These are phyloP conservation scores for Microbotryum violaceum DNA, from an alignment of 1,284 basidiomycete genomes.

Conservation along the genomic window DNA sequence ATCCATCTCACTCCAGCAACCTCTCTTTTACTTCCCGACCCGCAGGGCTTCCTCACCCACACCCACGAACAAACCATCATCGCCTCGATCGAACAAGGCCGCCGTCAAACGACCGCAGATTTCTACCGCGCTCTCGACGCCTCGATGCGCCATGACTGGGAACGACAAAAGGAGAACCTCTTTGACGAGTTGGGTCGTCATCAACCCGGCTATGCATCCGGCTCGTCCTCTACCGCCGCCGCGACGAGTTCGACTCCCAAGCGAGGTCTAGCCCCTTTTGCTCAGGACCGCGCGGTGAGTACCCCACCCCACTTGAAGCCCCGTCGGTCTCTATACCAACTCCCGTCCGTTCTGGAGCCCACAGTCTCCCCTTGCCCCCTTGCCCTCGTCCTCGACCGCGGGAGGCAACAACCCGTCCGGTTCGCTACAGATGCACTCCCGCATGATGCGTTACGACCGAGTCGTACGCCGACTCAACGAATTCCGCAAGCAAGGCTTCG, in stretches of 20 bases:
- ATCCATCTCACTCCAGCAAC: too few species aligned
- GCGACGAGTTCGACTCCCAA: constrained; percentile 20
- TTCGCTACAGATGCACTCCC: constrained; percentile 54
- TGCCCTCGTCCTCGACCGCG: constrained; percentile 15
- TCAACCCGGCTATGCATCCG: constrained; percentile 7
- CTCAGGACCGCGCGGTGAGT: neutral
- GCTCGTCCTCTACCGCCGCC: constrained; percentile 15
- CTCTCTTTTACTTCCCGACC: neutral
- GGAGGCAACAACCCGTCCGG: constrained; percentile 11
- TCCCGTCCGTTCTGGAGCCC: too few species aligned
- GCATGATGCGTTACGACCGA: constrained; percentile 91
- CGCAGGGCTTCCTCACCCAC: constrained; percentile 67
- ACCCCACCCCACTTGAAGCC: too few species aligned
- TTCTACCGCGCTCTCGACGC: constrained; percentile 75
- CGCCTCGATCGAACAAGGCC: constrained; percentile 82
- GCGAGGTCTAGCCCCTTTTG: constrained; percentile 11
- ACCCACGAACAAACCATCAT: constrained; percentile 91
- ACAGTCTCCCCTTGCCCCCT: constrained; percentile 9
- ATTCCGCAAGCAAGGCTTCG: constrained; percentile 59
- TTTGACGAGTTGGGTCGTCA: constrained; percentile 80
- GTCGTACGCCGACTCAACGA: constrained; percentile 66
- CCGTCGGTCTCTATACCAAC: neutral
- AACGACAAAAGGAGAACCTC: constrained; percentile 75
- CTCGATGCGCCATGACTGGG: constrained; percentile 73
- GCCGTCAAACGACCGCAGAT: constrained; percentile 67